Evolutionary conservation across 768 basidiomycete species (phyloP), one percentile per base, ranked within the genome.

Genomic region (Clitopilus hobsonii): DNA sequence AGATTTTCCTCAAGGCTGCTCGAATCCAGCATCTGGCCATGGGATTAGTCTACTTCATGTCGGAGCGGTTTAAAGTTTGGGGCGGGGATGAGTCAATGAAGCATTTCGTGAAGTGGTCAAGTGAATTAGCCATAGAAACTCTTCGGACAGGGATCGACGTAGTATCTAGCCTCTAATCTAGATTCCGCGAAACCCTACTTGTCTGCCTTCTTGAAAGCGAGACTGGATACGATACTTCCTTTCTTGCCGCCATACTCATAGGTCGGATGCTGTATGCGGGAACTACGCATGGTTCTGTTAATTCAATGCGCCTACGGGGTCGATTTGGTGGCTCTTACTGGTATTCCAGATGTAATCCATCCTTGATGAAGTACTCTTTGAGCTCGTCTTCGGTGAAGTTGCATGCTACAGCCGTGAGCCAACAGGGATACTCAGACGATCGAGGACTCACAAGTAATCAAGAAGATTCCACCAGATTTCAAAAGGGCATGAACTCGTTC

Each of bases 381-480:
- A 93, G 64, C 63, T 94, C 91, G 0, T 85, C 81, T 60, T 89
- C 86, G 0, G 91, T 94, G 61, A 91, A 93, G 64, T 93, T 93
- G 63, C 91, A 94, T 1, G 91, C 88, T 86, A 56, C 1, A 14
- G 11, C n/a, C n/a, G n/a, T n/a, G n/a, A n/a, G n/a, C n/a, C n/a
- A n/a, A n/a, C n/a, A n/a, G n/a, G n/a, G 27, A 30, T 29, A 38
- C 50, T 32, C 14, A 29, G n/a, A 5, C 48, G 16, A 6, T 41
- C 36, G 38, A n/a, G 25, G 5, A 71, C 85, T 62, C 61, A 91
- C 91, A 92, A 29, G 91, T 92, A 41, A 93, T 89, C 28, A 94
- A 72, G 64, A 92, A 90, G 62, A 74, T 69, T 6, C 85, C 89
- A 0, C 84, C 85, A 5, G 84, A 79, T 62, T 80, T 84, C 23